Percentiles rank a stretch among this genome's conserved stretches.
These are phyloP conservation scores for Phascolomyces articulosus DNA, from an alignment of 371 early-diverging fungal genomes.

Conservation along the genomic window DNA sequence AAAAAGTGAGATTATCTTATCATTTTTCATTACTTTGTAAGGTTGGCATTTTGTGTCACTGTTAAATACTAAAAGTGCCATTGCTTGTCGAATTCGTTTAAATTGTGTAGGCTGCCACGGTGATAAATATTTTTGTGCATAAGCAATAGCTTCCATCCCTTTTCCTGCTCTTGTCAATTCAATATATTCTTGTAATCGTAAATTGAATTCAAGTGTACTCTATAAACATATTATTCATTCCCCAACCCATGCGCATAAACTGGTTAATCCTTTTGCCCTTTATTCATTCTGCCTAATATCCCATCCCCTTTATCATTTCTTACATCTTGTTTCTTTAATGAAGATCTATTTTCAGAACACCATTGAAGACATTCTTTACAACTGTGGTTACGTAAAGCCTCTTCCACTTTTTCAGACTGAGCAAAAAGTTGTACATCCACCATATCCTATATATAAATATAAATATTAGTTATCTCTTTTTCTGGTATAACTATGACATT, in stretches of 20 bases:
- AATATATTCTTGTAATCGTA: constrained; percentile 92
- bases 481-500: background rate
- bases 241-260: too few relatives aligned
- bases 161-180: constrained; percentile 75
- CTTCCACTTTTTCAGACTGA: constrained; percentile 79
- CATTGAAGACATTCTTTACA: constrained; percentile 88
- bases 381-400: constrained; percentile 70
- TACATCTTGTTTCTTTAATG: constrained; percentile 71
- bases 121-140: constrained; percentile 82
- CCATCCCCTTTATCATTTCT: background rate
- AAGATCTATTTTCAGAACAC: constrained; percentile 91
- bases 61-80: constrained; percentile 84
- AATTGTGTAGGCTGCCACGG: constrained; percentile 74
- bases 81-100: constrained; percentile 81
- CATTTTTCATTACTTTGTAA: constrained; percentile 17
- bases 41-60: constrained; percentile 70
- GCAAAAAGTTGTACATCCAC: constrained; percentile 90
- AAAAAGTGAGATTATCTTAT: background rate
- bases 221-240: constrained; percentile 21
- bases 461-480: background rate
- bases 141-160: constrained; percentile 75
- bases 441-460: constrained; percentile 60
- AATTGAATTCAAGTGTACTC: constrained; percentile 94
- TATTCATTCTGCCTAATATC: too few relatives aligned
- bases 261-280: background rate